These are phyloP conservation scores for Amanita thiersii DNA, from an alignment of 768 basidiomycete species.

Conservation along the genomic window DNA sequence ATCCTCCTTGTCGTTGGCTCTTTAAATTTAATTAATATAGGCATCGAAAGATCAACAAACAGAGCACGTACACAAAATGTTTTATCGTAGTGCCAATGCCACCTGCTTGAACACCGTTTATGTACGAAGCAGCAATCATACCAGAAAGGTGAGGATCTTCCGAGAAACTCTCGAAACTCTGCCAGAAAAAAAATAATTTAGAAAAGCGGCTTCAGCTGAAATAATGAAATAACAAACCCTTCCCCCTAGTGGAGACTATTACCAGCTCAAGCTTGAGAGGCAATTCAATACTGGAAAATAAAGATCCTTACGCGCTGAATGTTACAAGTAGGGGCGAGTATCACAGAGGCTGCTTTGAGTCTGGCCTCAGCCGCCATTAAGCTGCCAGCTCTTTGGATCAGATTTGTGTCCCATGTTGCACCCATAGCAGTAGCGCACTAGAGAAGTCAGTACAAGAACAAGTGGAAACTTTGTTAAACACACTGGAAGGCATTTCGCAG, in stretches of 20 bases:
- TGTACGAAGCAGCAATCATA: slow-evolving; percentile 58
- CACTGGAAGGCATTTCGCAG: slow-evolving; percentile 71
- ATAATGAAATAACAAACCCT: no score
- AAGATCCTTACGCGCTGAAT: slow-evolving; percentile 55
- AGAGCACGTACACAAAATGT: slow-evolving; percentile 58
- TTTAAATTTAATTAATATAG: slow-evolving; percentile 13
- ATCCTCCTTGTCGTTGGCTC: slow-evolving; percentile 78
- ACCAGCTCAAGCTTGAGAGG: not conserved
- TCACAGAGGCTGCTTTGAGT: slow-evolving; percentile 55
- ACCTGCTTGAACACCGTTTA: slow-evolving; percentile 70
- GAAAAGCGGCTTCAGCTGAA: slow-evolving; percentile 12
- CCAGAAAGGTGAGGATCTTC: slow-evolving; percentile 75
- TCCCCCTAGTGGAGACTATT: slow-evolving; percentile 63
- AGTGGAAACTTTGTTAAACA: slow-evolving; percentile 12
- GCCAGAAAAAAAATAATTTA: slow-evolving; percentile 2
- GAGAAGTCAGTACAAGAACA: not conserved
- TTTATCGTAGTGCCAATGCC: slow-evolving; percentile 76
- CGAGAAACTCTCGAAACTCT: slow-evolving; percentile 75
- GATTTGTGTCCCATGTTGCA: slow-evolving; percentile 63
- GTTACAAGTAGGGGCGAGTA: slow-evolving; percentile 79
- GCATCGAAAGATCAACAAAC: not conserved
- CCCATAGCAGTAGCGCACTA: slow-evolving; percentile 66
- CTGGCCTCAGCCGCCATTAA: slow-evolving; percentile 69
- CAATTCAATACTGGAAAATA: not conserved
- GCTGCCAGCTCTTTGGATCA: slow-evolving; percentile 57